phyloP scores from a whole-genome alignment of 352 stramenopile species.

The Ochromonadaceae sp. region DNA sequence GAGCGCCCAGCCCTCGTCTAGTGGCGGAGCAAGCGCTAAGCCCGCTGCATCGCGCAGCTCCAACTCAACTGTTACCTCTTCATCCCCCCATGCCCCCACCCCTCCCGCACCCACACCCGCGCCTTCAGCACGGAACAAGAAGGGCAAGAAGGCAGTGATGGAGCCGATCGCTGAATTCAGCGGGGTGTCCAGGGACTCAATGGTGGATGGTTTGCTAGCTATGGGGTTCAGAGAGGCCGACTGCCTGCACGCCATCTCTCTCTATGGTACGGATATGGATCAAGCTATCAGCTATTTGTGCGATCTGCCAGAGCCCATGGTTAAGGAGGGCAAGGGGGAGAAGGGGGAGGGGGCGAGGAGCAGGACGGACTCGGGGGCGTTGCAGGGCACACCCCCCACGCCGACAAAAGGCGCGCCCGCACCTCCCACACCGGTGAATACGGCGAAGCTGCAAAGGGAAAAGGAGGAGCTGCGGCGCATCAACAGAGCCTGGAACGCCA shows the following conservation, averaged over 20 bases:
- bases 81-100: not conserved
- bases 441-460: not conserved
- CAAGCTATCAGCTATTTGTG: constrained; percentile 8
- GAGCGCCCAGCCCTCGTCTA: not conserved
- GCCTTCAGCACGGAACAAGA: not conserved
- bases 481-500: constrained; percentile 9
- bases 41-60: not conserved
- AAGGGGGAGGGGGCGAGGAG: too few relatives aligned
- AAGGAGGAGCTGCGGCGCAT: not conserved
- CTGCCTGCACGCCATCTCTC: not conserved
- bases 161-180: not conserved
- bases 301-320: not conserved
- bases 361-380: too few relatives aligned
- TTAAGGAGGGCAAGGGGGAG: too few relatives aligned
- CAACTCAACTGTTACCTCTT: not conserved
- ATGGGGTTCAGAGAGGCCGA: constrained; percentile 15
- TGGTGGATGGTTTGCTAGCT: constrained; percentile 1
- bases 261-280: constrained; percentile 12
- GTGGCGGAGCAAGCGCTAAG: not conserved
- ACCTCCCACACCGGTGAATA: not conserved
- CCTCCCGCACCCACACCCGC: not conserved
- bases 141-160: not conserved
- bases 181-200: not conserved
- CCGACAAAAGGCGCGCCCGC: not conserved
- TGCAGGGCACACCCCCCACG: not conserved